Conservation (phyloP, 768 basidiomycete genomes). For the Epithele typhae region DNA sequence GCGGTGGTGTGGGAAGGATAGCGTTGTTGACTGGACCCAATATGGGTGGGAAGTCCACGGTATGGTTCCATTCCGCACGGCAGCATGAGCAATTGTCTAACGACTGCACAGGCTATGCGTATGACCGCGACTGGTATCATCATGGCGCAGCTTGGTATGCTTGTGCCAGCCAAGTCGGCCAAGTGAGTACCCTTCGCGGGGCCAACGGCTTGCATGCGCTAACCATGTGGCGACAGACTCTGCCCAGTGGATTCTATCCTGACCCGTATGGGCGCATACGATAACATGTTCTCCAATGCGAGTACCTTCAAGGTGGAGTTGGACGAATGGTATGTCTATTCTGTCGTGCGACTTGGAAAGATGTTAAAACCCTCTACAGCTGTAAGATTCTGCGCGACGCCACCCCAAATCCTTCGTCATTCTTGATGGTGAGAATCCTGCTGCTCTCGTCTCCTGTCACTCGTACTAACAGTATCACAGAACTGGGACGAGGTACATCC, state of each 20-base stretch:
- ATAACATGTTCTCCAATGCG: constrained; percentile 92
- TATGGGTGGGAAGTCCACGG: constrained; percentile 65
- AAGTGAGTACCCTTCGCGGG: constrained; percentile 53
- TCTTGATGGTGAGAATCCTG: constrained; percentile 66
- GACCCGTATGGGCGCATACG: constrained; percentile 98
- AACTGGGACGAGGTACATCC: constrained; percentile 93
- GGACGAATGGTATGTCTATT: constrained; percentile 78
- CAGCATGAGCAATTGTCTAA: neutral
- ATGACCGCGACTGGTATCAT: constrained; percentile 96
- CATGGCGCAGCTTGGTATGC: constrained; percentile 95
- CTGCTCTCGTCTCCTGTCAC: neutral
- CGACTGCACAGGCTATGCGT: constrained; percentile 73
- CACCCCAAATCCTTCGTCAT: constrained; percentile 94
- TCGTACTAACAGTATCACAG: constrained; percentile 33
- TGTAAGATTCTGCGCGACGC: constrained; percentile 93
- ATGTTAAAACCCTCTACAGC: constrained; percentile 33
- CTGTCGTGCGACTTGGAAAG: neutral
- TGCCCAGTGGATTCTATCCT: constrained; percentile 89
- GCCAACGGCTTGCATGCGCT: no score
- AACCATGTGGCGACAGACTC: no score
- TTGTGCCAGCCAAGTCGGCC: constrained; percentile 82
- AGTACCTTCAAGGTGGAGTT: constrained; percentile 99
- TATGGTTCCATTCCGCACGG: constrained; percentile 2
- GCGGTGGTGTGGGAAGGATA: constrained; percentile 69
- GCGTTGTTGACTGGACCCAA: constrained; percentile 88